Conservation (phyloP, 176 grass and related monocot species). For the Alopecurus myosuroides region DNA sequence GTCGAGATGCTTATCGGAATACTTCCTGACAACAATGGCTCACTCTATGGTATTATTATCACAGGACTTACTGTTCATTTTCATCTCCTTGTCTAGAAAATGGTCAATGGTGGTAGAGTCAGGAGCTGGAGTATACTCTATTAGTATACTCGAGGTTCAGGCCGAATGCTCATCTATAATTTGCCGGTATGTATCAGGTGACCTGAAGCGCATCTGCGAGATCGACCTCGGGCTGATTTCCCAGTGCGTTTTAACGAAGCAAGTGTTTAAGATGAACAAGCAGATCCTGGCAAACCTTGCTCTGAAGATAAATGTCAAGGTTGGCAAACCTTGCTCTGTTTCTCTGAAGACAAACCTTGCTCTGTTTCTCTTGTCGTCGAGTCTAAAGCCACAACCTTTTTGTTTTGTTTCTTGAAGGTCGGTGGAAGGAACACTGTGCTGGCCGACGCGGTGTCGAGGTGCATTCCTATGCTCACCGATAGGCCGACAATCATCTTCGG, state of each 20-base stretch:
- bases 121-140: conserved; percentile 71
- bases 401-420: conserved; percentile 39
- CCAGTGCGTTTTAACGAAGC: conserved; percentile 78
- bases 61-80: not conserved
- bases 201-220: conserved; percentile 88
- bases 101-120: conserved; percentile 85
- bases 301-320: conserved; percentile 99
- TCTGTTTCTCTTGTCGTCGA: not conserved
- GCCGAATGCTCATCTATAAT: not conserved
- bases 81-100: conserved; percentile 53
- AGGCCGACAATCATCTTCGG: conserved; percentile 91
- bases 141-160: not conserved
- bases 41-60: conserved; percentile 63
- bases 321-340: not conserved
- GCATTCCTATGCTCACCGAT: conserved; percentile 86
- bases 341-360: no score
- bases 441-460: conserved; percentile 67
- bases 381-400: not conserved
- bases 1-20: conserved; percentile 80
- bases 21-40: conserved; percentile 88
- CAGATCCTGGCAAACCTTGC: conserved; percentile 92
- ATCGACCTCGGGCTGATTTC: conserved; percentile 87
- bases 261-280: conserved; percentile 71
- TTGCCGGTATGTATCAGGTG: conserved; percentile 38
- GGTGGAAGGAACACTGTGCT: conserved; percentile 93